phyloP scores from a whole-genome alignment of 2,329 filamentous ascomycete genomes.

The Monosporascus sp. region DNA sequence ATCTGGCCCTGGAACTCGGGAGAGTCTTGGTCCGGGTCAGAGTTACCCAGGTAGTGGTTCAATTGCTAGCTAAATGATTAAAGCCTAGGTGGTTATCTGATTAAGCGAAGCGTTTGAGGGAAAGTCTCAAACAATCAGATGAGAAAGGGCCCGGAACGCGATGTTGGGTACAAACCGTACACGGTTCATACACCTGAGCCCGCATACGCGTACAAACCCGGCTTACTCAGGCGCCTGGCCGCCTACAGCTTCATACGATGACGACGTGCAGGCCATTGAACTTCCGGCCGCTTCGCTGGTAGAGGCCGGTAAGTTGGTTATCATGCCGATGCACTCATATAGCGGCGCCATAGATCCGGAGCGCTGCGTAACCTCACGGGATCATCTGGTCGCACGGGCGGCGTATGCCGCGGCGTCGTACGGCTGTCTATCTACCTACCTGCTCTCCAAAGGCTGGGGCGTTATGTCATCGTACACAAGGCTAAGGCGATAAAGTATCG shows the following conservation, averaged over 20 bases:
- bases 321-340: neutral
- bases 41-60: too few species aligned
- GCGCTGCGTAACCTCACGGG: neutral
- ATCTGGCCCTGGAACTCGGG: too few species aligned
- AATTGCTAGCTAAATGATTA: too few species aligned
- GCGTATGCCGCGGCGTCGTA: neutral
- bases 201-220: neutral
- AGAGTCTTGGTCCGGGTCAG: too few species aligned
- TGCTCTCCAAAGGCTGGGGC: neutral
- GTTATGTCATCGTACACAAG: neutral
- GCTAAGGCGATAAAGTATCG: neutral
- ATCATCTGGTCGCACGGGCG: neutral
- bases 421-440: neutral
- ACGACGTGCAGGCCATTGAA: neutral
- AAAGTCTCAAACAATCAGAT: too few species aligned
- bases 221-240: neutral
- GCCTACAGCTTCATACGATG: neutral
- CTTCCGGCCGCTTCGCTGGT: neutral
- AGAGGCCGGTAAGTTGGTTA: neutral
- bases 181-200: too few species aligned
- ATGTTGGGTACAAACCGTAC: too few species aligned
- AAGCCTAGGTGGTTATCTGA: too few species aligned
- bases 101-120: too few species aligned
- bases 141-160: too few species aligned
- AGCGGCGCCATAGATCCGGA: neutral